Conservation (phyloP, 2,329 filamentous ascomycete genomes). For the Tolypocladium amazonense region DNA sequence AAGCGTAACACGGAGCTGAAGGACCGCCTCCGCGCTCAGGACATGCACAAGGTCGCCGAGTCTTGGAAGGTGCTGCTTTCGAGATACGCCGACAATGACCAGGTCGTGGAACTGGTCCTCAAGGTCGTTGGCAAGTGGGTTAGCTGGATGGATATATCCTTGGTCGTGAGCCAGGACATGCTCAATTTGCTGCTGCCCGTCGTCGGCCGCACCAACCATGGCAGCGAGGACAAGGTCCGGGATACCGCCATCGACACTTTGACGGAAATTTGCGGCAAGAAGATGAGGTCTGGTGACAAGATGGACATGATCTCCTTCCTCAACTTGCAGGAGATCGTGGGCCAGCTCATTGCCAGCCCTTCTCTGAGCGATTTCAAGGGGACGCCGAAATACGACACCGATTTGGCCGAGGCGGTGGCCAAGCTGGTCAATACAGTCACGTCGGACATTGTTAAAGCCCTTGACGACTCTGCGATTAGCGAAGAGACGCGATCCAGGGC, state of each 20-base stretch:
- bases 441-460: conserved; percentile 74
- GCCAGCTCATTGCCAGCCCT: conserved; percentile 75
- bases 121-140: conserved; percentile 95
- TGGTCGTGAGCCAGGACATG: conserved; percentile 86
- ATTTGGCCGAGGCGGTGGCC: conserved; percentile 88
- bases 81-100: conserved; percentile 62
- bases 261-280: conserved; percentile 93
- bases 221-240: conserved; percentile 66
- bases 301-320: conserved; percentile 87
- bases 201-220: conserved; percentile 60
- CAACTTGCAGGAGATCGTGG: conserved; percentile 75
- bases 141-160: conserved; percentile 94
- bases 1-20: conserved; percentile 86
- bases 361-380: conserved; percentile 68
- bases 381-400: conserved; percentile 84
- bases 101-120: conserved; percentile 76
- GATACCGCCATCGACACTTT: conserved; percentile 91
- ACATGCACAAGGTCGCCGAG: conserved; percentile 76
- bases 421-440: conserved; percentile 90
- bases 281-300: conserved; percentile 93
- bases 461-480: conserved; percentile 57
- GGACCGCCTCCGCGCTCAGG: conserved; percentile 75
- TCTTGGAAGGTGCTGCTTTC: conserved; percentile 89
- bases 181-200: conserved; percentile 77
- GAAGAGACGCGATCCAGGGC: conserved; percentile 61